Evolutionary conservation across 2,329 filamentous ascomycete species (phyloP), one percentile per base, ranked within the genome.

Genomic region (Knoxdaviesia proteae): DNA sequence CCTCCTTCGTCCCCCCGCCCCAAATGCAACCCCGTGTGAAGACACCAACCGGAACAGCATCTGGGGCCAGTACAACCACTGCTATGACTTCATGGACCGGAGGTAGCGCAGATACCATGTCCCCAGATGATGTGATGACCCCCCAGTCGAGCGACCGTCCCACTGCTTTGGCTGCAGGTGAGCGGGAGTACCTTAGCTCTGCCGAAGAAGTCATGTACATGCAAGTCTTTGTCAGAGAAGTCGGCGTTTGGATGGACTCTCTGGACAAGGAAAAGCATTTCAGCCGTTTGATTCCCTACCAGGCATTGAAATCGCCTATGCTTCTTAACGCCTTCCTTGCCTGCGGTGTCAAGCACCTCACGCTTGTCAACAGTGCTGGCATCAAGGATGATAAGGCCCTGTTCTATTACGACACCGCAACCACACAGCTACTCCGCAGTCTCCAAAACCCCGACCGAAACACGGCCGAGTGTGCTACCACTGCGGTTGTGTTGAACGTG

Each of bases 201-300:
- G 71, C 77, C 7, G 82, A 93, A 45, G 84, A 94, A 55, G 71
- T 90, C 0, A 62, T 79, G n/a, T 86, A 86, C 54, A 84, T 94
- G 79, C 84, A 93, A 56, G 77, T 86, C 0, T 96, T 93, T 55
- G 79, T 92, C 6, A 81, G 92, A 53, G 81, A 94, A 49, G 83
- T 96, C 2, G 86, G 80, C 1, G 60, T 84, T 3, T 94, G 88
- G 84, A 93, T 96, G 83, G 88, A 94, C 58, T 83, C 77, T 37
- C 76, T 94, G 64, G 84, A 93, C 60, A 69, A 75, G 34, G 69
- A 78, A 49, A 88, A 88, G 60, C 82, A 92, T 63, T 94, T 94
- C 56, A 84, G 83, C 30, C 72, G 80, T 40, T 64, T 84, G 11
- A 65, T 94, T n/a, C 86, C 88, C 0, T 86, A 84, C 51, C 73